These are phyloP conservation scores for Collybiopsis luxurians DNA, from an alignment of 768 basidiomycete genomes.

Conservation along the genomic window DNA sequence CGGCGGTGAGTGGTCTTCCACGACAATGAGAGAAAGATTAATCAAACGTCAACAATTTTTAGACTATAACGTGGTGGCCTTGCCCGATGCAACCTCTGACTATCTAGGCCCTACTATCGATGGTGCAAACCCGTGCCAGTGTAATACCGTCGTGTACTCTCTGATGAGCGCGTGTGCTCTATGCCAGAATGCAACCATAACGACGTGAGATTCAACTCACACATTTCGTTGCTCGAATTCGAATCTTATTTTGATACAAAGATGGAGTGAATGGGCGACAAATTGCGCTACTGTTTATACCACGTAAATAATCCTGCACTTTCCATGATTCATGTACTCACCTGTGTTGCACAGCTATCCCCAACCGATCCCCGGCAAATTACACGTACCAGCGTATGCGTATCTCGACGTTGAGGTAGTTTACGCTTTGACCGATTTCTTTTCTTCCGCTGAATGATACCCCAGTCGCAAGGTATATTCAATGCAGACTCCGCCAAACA, in stretches of 20 bases:
- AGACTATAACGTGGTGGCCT: conserved; percentile 29
- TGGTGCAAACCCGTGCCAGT: conserved; percentile 43
- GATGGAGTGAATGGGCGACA: conserved; percentile 50
- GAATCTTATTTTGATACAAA: conserved; percentile 22
- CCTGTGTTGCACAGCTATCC: conserved; percentile 38
- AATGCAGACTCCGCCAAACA: conserved; percentile 36
- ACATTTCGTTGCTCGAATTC: neutral
- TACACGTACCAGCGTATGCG: conserved; percentile 61
- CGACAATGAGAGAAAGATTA: too few species aligned
- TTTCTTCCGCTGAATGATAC: neutral
- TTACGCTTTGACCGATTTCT: neutral
- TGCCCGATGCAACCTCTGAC: conserved; percentile 21
- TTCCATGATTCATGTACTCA: conserved; percentile 10
- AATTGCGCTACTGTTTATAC: conserved; percentile 42
- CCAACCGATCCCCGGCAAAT: conserved; percentile 41
- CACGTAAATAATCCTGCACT: conserved; percentile 12
- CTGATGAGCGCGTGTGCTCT: conserved; percentile 55
- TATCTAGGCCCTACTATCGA: conserved; percentile 40
- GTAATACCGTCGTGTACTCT: conserved; percentile 55
- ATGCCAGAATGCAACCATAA: conserved; percentile 46
- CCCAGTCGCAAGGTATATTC: conserved; percentile 35
- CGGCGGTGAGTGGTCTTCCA: conserved; percentile 31
- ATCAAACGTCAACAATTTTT: neutral
- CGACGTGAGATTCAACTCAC: conserved; percentile 25
- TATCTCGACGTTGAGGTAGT: conserved; percentile 50